These are phyloP conservation scores for Xerocomus minutiporus DNA, from an alignment of 1,284 basidiomycete genomes.

Conservation along the genomic window DNA sequence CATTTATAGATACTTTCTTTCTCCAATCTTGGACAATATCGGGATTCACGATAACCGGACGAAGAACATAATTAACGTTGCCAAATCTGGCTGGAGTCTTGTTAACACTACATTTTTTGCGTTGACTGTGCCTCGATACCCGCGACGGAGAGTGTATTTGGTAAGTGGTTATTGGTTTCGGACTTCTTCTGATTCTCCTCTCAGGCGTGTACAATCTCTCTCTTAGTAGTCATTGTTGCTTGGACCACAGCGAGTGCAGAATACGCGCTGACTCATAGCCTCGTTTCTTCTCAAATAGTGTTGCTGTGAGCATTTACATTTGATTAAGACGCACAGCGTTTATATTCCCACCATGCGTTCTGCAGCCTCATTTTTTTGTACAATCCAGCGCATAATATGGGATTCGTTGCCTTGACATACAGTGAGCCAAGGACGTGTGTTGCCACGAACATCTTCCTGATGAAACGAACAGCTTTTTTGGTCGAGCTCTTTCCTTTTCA, in stretches of 20 bases:
- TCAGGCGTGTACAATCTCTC: constrained; percentile 12
- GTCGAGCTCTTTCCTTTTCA: background rate
- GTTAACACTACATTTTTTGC: constrained; percentile 5
- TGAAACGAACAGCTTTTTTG: background rate
- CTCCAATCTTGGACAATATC: constrained; percentile 17
- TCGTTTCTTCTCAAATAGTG: constrained; percentile 4
- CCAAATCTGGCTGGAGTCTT: constrained; percentile 13
- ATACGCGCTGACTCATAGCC: constrained; percentile 13
- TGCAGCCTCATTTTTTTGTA: background rate
- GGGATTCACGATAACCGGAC: constrained; percentile 19
- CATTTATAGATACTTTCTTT: constrained; percentile 12
- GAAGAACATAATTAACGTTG: constrained; percentile 18
- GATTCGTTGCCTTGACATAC: background rate
- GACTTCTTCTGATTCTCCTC: too few species aligned
- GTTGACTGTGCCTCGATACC: constrained; percentile 15
- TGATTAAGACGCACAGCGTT: too few species aligned
- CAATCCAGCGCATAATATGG: background rate
- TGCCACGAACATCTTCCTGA: background rate
- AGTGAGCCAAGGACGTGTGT: background rate
- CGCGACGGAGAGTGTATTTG: constrained; percentile 18
- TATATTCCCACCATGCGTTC: background rate
- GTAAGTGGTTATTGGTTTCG: constrained; percentile 2
- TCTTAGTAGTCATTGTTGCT: constrained; percentile 16
- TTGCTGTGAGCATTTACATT: constrained; percentile 7
- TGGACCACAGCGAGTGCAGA: constrained; percentile 22